These are phyloP conservation scores for Rosa multiflora DNA, from an alignment of 306 rosid species.

Conservation along the genomic window DNA sequence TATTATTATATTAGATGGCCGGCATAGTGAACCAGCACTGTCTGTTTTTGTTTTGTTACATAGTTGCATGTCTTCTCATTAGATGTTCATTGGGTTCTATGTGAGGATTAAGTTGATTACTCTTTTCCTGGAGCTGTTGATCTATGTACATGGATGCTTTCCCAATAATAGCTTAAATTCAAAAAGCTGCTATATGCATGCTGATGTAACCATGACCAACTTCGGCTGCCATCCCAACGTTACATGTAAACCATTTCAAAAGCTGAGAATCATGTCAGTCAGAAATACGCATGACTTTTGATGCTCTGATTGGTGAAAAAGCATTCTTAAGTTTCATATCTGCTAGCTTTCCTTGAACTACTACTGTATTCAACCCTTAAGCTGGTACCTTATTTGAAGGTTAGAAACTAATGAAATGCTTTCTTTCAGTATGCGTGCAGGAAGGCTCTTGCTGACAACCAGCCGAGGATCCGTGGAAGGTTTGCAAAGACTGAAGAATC, in stretches of 20 bases:
- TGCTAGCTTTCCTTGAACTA: neutral
- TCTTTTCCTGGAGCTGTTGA: constrained; percentile 9
- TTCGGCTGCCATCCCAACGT: neutral
- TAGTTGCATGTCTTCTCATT: neutral
- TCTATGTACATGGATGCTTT: neutral
- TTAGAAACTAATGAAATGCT: constrained; percentile 8
- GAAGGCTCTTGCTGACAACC: constrained; percentile 99
- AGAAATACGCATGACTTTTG: neutral
- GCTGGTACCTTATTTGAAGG: constrained; percentile 3
- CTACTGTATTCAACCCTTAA: neutral
- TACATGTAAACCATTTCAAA: neutral
- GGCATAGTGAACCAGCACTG: neutral
- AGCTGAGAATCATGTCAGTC: neutral
- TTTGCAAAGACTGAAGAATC: constrained; percentile 87
- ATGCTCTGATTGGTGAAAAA: neutral
- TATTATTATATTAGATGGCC: neutral
- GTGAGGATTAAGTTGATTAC: neutral
- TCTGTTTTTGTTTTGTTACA: neutral
- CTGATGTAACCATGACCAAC: neutral
- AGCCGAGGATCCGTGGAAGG: constrained; percentile 98
- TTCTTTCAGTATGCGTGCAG: constrained; percentile 87
- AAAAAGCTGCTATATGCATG: neutral
- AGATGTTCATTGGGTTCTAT: neutral
- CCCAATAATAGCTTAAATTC: neutral
- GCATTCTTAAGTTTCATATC: neutral